Percentiles rank a stretch among this genome's conserved stretches.
These are phyloP conservation scores for Lagerstroemia speciosa DNA, from an alignment of 345 rosid genomes.

Conservation along the genomic window DNA sequence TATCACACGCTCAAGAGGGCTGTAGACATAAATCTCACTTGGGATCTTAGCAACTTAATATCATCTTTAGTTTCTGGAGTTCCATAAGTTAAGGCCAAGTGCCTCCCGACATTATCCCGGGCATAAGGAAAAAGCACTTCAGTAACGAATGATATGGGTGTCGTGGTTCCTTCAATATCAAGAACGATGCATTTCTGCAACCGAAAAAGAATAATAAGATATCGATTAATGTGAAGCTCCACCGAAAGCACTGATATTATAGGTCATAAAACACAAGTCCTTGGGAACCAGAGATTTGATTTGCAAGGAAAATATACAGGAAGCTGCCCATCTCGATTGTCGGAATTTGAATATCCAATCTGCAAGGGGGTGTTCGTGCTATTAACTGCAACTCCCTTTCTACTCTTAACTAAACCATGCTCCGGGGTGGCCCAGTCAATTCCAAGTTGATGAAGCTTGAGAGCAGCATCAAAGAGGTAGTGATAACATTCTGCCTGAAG, in stretches of 20 bases:
- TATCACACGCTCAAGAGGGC: neutral
- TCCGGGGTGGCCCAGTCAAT: slow-evolving; percentile 64
- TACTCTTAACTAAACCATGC: slow-evolving; percentile 53
- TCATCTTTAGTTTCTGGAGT: slow-evolving; percentile 75
- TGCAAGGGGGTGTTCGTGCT: slow-evolving; percentile 23
- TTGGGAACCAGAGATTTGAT: neutral
- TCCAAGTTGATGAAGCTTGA: slow-evolving; percentile 79
- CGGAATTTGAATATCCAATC: slow-evolving; percentile 36
- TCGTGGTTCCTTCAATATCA: slow-evolving; percentile 96
- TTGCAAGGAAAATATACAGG: slow-evolving; percentile 30
- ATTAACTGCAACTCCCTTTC: slow-evolving; percentile 27
- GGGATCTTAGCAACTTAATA: slow-evolving; percentile 59
- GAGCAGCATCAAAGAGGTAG: slow-evolving; percentile 86
- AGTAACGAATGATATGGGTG: slow-evolving; percentile 85
- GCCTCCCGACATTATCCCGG: slow-evolving; percentile 74
- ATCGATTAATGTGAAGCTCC: neutral
- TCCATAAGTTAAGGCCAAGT: slow-evolving; percentile 58
- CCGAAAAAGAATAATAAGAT: slow-evolving; percentile 12
- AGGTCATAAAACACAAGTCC: neutral
- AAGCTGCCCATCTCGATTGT: slow-evolving; percentile 24
- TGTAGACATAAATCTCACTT: slow-evolving; percentile 34
- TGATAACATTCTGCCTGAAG: slow-evolving; percentile 91
- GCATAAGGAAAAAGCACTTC: slow-evolving; percentile 95
- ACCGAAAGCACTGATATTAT: neutral
- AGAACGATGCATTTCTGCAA: slow-evolving; percentile 79